Evolutionary conservation across 2,329 filamentous ascomycete genomes (phyloP).

Genomic region (Colletotrichum magnum): DNA sequence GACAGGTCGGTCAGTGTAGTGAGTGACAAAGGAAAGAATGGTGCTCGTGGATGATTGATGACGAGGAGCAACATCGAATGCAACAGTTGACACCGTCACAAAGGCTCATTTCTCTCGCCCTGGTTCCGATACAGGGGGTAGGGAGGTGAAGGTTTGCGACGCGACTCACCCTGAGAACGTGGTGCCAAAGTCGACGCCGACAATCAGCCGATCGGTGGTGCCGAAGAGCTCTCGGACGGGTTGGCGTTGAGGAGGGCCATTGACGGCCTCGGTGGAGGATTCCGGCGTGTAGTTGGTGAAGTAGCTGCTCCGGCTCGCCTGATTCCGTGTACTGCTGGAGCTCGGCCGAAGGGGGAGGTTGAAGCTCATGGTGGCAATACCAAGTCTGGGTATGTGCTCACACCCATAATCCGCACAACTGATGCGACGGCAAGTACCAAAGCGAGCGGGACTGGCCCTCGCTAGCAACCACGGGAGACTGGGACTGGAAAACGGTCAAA

Average conservation of each 20-base stretch:
- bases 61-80: neutral
- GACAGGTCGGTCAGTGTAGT: neutral
- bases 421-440: conserved; percentile 14
- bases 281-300: conserved; percentile 69
- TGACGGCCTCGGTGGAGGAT: conserved; percentile 73
- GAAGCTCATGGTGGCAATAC: conserved; percentile 60
- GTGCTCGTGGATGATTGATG: neutral
- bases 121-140: neutral
- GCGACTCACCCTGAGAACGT: conserved; percentile 80
- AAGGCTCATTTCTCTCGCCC: neutral
- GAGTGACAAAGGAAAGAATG: too few species aligned
- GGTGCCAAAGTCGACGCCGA: conserved; percentile 88
- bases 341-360: conserved; percentile 65
- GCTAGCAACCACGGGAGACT: conserved; percentile 2
- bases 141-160: neutral
- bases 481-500: neutral
- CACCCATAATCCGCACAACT: conserved; percentile 35
- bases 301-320: conserved; percentile 69
- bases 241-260: conserved; percentile 72
- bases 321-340: conserved; percentile 64
- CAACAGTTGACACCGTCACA: neutral
- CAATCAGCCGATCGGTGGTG: conserved; percentile 76
- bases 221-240: conserved; percentile 66
- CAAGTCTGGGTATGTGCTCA: conserved; percentile 31
- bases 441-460: conserved; percentile 37